Base-by-base conservation (phyloP, 2,329 filamentous ascomycete genomes). In the Nigrospora oryzae region DNA sequence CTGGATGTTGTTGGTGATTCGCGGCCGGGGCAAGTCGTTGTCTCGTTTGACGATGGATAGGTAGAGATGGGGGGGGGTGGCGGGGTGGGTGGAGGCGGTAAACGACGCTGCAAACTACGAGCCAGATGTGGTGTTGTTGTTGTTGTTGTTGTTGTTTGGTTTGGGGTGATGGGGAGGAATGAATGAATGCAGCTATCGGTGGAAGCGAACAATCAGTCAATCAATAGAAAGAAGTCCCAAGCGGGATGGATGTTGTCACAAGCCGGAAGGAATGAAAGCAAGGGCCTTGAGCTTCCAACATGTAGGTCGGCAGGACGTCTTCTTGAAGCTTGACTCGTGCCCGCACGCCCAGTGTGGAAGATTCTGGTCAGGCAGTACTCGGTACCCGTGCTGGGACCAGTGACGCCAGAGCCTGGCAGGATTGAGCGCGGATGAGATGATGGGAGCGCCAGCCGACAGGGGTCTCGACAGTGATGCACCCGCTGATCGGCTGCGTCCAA, bases 331-430 rank as follows among this genome's bases (percentile, higher is more conserved):
- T 41, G 39, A 33, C 39, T 34, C 16, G 39, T 41, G 39, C 39
- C 34, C n/a, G 31, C 16, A 8, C 31, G 16, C 31, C 31, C 31
- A 33, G 39, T 33, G 39, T 41, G 34, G 39, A 41, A 41, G 39
- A 23, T 41, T 41, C 39, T 41, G 39, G 39, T 41, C 39, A 34
- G 39, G 39, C 39, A 33, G n/a, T 40, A 32, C 38, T 40, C 23
- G 23, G 23, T 28, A 28, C 23, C 23, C 2, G 23, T 10, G 23
- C 23, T 28, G 23, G 23, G 23, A 5, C 23, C 23, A 28, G 23
- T 28, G 23, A 28, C 23, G 23, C 23, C 23, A 28, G 23, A 28
- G 23, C 23, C 23, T 7, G 23, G 23, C 23, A 28, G 23, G 23
- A 28, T 28, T 28, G 23, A 28, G 23, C 23, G 23, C 23, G 23